Evolutionary conservation across 2,329 filamentous ascomycete species (phyloP), one percentile per base, ranked within the genome.

Genomic region (Epichloe brachyelytri): DNA sequence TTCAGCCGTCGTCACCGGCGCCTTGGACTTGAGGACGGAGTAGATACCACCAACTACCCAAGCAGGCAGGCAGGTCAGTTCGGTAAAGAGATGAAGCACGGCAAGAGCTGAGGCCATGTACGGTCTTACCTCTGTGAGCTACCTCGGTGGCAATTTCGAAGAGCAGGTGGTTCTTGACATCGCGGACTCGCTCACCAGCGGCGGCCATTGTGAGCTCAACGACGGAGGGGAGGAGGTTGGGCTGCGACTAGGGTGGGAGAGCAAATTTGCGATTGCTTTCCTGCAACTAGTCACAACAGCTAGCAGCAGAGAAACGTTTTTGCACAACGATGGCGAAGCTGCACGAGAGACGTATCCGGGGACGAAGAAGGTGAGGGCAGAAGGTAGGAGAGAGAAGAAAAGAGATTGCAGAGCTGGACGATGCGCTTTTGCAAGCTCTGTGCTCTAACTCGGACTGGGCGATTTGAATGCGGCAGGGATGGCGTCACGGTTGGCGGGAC

Each of bases 21-120:
- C 91, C 71, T 98, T 98, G 55, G 93, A 98, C 71, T 98, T 98
- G 71, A 98, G 83, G 58, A 98, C 93, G 15, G 91, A 97, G 76
- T 98, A 98, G 72, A 98, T 98, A 62, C 93, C 93, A 64, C 93
- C 93, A 55, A 98, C 93, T 94, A 52, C 45, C 33, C 17, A 30
- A 30, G 26, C 26, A 41, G 17, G 37, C 20, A n/a, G 30, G 44
- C 52, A 39, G 46, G 50, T 46, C 41, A 49, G 39, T 12, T 14
- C 12, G 30, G 30, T 10, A 22, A 49, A 14, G 30, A 34, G 36
- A 12, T 7, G 26, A 49, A 26, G 38, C 11, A 34, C 7, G 12
- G 11, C 8, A 41, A 8, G 37, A 54, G 48, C 54, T 48, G 53
- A 50, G 52, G 52, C 75, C 7, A 43, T 43, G 10, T 19, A n/a